A percentile compares a stretch with the other conserved stretches of the same genome.
phyloP scores from a whole-genome alignment of 129 eudicot species.

The Dittrichia graveolens region DNA sequence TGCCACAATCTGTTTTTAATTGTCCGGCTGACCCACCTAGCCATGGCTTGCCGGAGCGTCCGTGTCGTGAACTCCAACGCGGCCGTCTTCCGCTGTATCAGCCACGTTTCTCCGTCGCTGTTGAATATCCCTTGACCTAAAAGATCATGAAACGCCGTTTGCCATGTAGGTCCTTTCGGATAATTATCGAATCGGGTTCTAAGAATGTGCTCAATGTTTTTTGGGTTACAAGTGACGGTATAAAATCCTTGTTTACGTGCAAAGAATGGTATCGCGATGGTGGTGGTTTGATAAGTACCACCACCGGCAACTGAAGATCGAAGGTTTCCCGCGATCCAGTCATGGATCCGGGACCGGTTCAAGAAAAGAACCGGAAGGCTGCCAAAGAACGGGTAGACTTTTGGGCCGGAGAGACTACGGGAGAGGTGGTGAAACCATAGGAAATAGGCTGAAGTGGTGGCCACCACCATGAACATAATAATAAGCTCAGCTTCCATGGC shows the following conservation, averaged over 20 bases:
- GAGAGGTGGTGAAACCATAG: constrained; percentile 71
- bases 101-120: constrained; percentile 86
- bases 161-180: constrained; percentile 90
- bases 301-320: constrained; percentile 27
- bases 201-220: constrained; percentile 76
- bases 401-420: constrained; percentile 58
- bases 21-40: constrained; percentile 82
- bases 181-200: constrained; percentile 75
- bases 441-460: constrained; percentile 58
- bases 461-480: constrained; percentile 40
- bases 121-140: constrained; percentile 83
- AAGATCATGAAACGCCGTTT: constrained; percentile 81
- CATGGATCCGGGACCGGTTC: constrained; percentile 69
- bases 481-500: constrained; percentile 49
- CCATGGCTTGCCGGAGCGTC: constrained; percentile 89
- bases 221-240: constrained; percentile 81
- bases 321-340: constrained; percentile 79
- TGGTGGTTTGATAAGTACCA: constrained; percentile 78
- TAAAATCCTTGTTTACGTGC: constrained; percentile 80
- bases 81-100: constrained; percentile 78
- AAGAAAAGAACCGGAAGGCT: constrained; percentile 60
- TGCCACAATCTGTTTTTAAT: constrained; percentile 66
- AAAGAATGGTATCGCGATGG: constrained; percentile 67
- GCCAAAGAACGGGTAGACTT: constrained; percentile 65
- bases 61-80: constrained; percentile 85